Conservation (phyloP, 1,139 yeast genomes). For the Spathaspora sp. region DNA sequence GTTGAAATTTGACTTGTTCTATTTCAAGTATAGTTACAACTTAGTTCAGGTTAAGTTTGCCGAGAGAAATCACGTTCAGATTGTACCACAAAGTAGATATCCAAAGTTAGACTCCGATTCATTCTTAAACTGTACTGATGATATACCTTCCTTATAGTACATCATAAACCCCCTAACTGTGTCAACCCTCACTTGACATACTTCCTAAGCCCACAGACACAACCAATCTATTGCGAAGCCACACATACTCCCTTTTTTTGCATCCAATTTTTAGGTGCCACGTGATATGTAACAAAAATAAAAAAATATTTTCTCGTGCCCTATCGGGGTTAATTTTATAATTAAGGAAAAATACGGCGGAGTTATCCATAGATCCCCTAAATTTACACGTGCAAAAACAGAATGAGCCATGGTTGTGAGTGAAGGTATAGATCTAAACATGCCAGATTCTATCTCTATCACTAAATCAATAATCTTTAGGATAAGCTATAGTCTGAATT, state of each 20-base stretch:
- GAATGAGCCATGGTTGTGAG: no score
- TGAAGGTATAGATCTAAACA: no score
- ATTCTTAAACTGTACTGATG: no score
- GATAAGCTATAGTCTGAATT: no score
- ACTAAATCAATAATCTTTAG: no score
- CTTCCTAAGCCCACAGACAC: background rate
- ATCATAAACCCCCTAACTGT: background rate
- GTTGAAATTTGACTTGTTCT: background rate
- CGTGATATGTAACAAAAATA: background rate
- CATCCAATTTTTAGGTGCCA: background rate
- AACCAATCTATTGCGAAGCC: background rate
- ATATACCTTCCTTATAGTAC: no score
- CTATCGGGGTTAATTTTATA: background rate
- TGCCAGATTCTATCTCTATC: no score
- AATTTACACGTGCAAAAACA: no score
- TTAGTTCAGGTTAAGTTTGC: background rate
- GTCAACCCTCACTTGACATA: background rate
- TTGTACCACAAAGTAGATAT: no score
- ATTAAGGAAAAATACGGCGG: background rate
- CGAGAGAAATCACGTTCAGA: no score
- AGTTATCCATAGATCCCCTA: background rate
- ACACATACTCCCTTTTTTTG: background rate
- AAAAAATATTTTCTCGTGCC: no score
- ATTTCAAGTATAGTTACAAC: background rate
- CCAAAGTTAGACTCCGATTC: no score